phyloP scores from a whole-genome alignment of 2,329 filamentous ascomycete genomes.

The Apiospora saccharicola region DNA sequence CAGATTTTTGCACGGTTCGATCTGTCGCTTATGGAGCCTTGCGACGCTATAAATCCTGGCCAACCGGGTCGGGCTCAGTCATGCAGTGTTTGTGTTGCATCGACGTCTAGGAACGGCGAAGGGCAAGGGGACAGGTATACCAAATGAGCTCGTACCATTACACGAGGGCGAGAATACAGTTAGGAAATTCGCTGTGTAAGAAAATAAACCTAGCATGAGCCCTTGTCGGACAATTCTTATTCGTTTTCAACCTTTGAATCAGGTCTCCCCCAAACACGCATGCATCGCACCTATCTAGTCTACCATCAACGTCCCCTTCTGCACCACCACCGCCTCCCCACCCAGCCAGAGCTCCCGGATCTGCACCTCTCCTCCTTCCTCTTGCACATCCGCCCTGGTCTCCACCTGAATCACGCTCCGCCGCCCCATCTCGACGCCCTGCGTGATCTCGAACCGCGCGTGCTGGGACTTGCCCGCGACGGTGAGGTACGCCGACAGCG shows the following conservation, averaged over 20 bases:
- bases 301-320: constrained; percentile 39
- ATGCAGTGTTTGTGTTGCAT: neutral
- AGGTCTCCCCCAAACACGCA: too few relatives aligned
- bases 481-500: constrained; percentile 62
- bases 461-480: constrained; percentile 44
- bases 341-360: constrained; percentile 40
- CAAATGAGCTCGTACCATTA: too few relatives aligned
- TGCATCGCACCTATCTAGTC: too few relatives aligned
- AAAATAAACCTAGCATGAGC: too few relatives aligned
- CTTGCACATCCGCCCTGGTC: constrained; percentile 39
- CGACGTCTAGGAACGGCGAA: neutral
- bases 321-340: constrained; percentile 42
- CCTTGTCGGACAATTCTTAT: too few relatives aligned
- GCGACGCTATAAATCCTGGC: neutral
- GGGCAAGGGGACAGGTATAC: too few relatives aligned
- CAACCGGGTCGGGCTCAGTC: neutral
- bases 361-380: constrained; percentile 26
- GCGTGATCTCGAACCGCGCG: constrained; percentile 60
- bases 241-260: too few relatives aligned
- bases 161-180: too few relatives aligned
- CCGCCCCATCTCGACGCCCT: constrained; percentile 74
- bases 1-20: constrained; percentile 31
- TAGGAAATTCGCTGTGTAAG: too few relatives aligned
- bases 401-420: constrained; percentile 60
- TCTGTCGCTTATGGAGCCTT: constrained; percentile 32